Evolutionary conservation across 2,329 filamentous ascomycete species (phyloP), one percentile per base, ranked within the genome.

Genomic region (Phoma sp.): DNA sequence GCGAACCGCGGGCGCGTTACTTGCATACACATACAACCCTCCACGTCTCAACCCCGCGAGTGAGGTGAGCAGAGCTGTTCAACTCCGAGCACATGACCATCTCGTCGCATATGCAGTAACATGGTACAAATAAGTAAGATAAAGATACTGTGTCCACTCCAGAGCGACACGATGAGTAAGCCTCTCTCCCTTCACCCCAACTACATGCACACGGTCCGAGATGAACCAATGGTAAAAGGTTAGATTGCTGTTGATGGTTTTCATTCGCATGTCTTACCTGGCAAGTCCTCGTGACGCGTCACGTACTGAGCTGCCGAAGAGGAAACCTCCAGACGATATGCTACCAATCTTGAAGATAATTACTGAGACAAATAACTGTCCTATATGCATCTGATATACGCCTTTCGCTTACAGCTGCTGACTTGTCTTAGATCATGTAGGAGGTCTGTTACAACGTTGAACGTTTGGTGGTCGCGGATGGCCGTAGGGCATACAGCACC

Each of bases 171-270:
- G 10, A 32, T 4, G 29, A 37, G 52, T 55, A 55, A 10, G 52
- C 46, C 13, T 25, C 5, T 33, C 30, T 8, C 10, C 9, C 11
- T 30, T n/a, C 5, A 14, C 14, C 14, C 11, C 22, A 38, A 42
- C 46, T 9, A 25, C 5, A 25, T 18, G 46, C 23, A 38, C 8
- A 23, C 11, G 35, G 22, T 41, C 43, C 44, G 61, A 64, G 64
- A 69, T 69, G 68, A 70, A 37, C 52, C 55, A 56, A 49, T 69
- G 68, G 67, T 70, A 70, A 71, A 71, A 71, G 69, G 68, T 68
- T 64, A 69, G 62, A 71, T 67, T 56, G 66, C 35, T 49, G 55
- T 53, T 11, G 61, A 69, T 61, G 68, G 67, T 66, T 64, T 53
- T 49, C 58, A 53, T 61, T 52, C 44, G 22, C n/a, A 14, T 25